Base-by-base conservation (phyloP, 805 yeast genomes). In the Metschnikowia rubicola region DNA sequence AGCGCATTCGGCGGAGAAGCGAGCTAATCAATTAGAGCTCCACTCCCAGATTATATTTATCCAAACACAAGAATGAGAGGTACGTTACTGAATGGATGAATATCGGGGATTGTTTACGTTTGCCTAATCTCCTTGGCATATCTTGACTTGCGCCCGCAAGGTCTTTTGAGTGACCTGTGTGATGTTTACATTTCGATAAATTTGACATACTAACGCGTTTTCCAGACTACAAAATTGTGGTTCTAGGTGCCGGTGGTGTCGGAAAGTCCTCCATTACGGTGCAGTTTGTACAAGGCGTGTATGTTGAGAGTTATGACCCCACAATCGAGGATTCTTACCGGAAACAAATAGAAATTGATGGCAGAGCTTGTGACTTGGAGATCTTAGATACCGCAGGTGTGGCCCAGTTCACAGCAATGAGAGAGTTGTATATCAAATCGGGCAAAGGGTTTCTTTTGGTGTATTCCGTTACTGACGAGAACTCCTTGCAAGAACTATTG, bases 261-360 rank as follows among this genome's bases (percentile, higher is more conserved):
- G 99, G 99, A 58, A 92, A 92, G 61, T 88, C 97, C 21, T 90
- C 96, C 35, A 73, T 92, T 35, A 90, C 97, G 1, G 96, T 89
- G 6, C 96, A 89, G 62, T 91, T 86, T 61, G 96, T 89, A 3
- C 96, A 88, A 63, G 94, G 94, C 10, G 86, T 86, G 2, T 91
- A 88, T 64, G 81, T 88, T 46, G 97, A 92, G 60, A 79, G 89
- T 33, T 92, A 92, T 68, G 98, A 92, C 61, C 98, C 99, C 8
- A 94, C 99, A 8, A 94, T 92, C 54, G 99, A 92, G 64, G 98
- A 92, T 62, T 88, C 97, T 0, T 94, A 92, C 67, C 74, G 96
- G 39, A 91, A 89, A 62, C 91, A 88, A 55, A 81, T 89, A 48
- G 90, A 85, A 59, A 83, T 92, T 32, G 97, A 92, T 64, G 95